Base-by-base conservation (phyloP, 1,284 basidiomycete genomes). In the Ustilago tritici region DNA sequence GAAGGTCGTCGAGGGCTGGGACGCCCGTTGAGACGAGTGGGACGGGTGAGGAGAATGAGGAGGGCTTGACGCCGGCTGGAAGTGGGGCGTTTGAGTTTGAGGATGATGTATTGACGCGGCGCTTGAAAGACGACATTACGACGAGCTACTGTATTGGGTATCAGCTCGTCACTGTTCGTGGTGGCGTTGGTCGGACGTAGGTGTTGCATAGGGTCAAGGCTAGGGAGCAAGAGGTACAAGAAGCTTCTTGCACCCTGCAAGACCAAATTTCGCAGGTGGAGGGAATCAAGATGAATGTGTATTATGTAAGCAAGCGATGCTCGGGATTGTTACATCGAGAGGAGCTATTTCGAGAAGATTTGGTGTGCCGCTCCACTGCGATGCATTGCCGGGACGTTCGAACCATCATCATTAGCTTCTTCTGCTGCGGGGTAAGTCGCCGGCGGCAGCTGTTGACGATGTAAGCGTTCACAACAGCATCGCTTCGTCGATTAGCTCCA, bases 1-100 rank as follows among this genome's bases (percentile, higher is more conserved):
- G 90, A 66, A 98, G 90, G 84, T 99, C 97, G 87, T 99, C 96
- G n/a, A 99, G 89, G 5, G 95, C 95, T 14, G 94, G 91, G 6
- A 98, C 91, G 2, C 96, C 97, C 4, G 93, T 94, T 0, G 95
- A 95, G 19, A 92, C 90, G 70, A 93, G 88, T 43, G 89, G 86
- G 0, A 91, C 91, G 11, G 90, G 88, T 14, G 90, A 88, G 1
- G 91, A 90, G 40, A 89, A 89, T 6, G 91, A 89, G 4, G 91
- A 93, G 15, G 89, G 82, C 23, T 91, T 91, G 34, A 93, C 92
- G 8, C 93, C 93, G 5, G 70, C 50, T 3, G 89, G 87, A 5
- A 70, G 87, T 72, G 40, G 87, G 62, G 76, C 88, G 86, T 50
- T 17, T 14, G 73, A 36, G 49, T 65, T 59, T 2, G 72, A 55